phyloP scores from a whole-genome alignment of 2,329 filamentous ascomycete species.

The Cladosporium velox region DNA sequence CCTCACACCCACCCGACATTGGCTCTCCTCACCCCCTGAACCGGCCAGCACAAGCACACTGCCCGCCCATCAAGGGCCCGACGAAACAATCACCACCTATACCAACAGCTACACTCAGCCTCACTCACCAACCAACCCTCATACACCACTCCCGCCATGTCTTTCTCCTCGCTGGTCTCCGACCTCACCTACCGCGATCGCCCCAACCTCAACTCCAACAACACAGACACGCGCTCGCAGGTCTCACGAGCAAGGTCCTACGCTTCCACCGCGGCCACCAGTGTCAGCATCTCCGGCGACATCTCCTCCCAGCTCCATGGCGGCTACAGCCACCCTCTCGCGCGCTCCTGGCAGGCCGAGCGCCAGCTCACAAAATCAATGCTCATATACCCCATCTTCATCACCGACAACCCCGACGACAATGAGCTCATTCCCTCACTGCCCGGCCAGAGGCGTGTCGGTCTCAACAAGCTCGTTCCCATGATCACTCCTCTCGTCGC shows the following conservation, averaged over 20 bases:
- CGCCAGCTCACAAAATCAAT: slow-evolving; percentile 68
- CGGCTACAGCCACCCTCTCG: slow-evolving; percentile 54
- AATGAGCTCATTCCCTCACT: slow-evolving; percentile 87
- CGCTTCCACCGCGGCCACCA: slow-evolving; percentile 54
- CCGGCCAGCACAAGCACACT: neutral
- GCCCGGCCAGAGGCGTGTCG: slow-evolving; percentile 85
- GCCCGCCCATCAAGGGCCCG: slow-evolving; percentile 1
- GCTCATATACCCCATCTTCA: slow-evolving; percentile 97
- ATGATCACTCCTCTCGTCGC: slow-evolving; percentile 84
- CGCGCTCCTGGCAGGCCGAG: slow-evolving; percentile 55
- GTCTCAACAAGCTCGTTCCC: slow-evolving; percentile 79
- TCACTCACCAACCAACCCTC: neutral
- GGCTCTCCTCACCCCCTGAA: neutral
- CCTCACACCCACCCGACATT: neutral
- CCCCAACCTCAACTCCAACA: slow-evolving; percentile 44
- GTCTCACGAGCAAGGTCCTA: slow-evolving; percentile 52
- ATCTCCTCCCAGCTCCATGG: slow-evolving; percentile 55
- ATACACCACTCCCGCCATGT: slow-evolving; percentile 41
- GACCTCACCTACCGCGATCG: slow-evolving; percentile 53
- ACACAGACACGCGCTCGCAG: slow-evolving; percentile 49
- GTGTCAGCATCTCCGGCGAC: slow-evolving; percentile 54
- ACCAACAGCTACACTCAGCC: neutral
- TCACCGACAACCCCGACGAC: slow-evolving; percentile 92
- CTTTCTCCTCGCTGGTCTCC: slow-evolving; percentile 55
- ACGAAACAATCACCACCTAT: neutral